phyloP scores from a whole-genome alignment of 768 basidiomycete species.

The Psilocybe cyanescens region DNA sequence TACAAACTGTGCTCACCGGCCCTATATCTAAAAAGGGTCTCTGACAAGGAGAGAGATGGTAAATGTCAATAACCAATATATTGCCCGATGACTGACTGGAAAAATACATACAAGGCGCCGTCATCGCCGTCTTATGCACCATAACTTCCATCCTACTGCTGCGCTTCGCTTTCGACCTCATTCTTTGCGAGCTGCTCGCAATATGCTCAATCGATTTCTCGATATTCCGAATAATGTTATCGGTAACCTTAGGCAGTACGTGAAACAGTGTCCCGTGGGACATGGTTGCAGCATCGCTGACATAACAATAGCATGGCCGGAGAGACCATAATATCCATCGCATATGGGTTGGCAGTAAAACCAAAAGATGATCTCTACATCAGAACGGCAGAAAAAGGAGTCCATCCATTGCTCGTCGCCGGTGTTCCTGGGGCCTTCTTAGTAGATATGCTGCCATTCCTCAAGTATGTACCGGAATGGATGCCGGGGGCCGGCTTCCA shows the following conservation, averaged over 20 bases:
- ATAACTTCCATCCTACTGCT: conserved; percentile 22
- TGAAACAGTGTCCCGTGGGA: conserved; percentile 8
- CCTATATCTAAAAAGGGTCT: neutral
- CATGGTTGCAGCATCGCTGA: neutral
- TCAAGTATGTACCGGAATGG: conserved; percentile 57
- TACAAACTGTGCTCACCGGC: conserved; percentile 15
- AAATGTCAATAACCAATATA: conserved; percentile 19
- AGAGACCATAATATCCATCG: conserved; percentile 18
- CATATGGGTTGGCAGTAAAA: conserved; percentile 44
- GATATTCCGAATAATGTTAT: conserved; percentile 36
- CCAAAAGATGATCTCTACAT: conserved; percentile 48
- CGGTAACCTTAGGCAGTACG: conserved; percentile 39
- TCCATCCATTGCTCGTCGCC: conserved; percentile 35
- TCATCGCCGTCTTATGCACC: conserved; percentile 23
- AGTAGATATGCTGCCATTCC: conserved; percentile 42
- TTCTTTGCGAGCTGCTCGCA: conserved; percentile 18
- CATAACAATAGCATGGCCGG: conserved; percentile 29
- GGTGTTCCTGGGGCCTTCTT: conserved; percentile 45
- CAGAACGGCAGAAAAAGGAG: conserved; percentile 39
- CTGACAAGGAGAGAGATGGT: conserved; percentile 22
- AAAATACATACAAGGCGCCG: conserved; percentile 14
- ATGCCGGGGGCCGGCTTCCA: conserved; percentile 64
- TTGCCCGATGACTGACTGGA: conserved; percentile 26
- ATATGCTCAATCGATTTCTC: conserved; percentile 35
- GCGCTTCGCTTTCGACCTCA: conserved; percentile 29